These are phyloP conservation scores for Alternaria sp. DNA, from an alignment of 2,329 filamentous ascomycete species.

Conservation along the genomic window DNA sequence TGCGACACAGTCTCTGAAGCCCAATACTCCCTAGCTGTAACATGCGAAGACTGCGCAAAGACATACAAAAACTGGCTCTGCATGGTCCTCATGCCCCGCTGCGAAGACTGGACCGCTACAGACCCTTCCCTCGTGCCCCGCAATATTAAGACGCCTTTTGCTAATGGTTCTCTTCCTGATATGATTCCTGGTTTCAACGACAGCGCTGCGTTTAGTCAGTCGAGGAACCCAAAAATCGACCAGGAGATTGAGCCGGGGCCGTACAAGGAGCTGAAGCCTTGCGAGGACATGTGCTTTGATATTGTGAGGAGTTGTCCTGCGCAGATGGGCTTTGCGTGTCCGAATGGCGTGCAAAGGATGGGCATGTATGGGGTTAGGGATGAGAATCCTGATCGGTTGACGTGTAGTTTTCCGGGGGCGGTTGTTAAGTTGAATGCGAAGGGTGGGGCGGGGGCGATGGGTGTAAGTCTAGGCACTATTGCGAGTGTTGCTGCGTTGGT, in stretches of 20 bases:
- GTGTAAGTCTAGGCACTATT: background rate
- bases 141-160: constrained; percentile 72
- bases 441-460: background rate
- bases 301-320: constrained; percentile 86
- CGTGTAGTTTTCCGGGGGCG: constrained; percentile 52
- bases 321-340: constrained; percentile 77
- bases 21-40: constrained; percentile 80
- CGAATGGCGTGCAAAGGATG: constrained; percentile 46
- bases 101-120: constrained; percentile 76
- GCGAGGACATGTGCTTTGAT: constrained; percentile 84
- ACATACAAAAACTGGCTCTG: constrained; percentile 97
- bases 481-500: background rate
- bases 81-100: constrained; percentile 89
- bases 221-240: constrained; percentile 78
- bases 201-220: constrained; percentile 58
- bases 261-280: constrained; percentile 92
- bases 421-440: constrained; percentile 46
- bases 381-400: constrained; percentile 26
- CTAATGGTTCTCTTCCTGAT: constrained; percentile 64
- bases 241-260: constrained; percentile 76
- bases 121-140: constrained; percentile 65
- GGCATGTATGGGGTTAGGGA: constrained; percentile 37
- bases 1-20: constrained; percentile 78
- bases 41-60: constrained; percentile 74
- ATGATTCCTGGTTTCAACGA: constrained; percentile 24